These are phyloP conservation scores for Cercis canadensis DNA, from an alignment of 306 rosid genomes.

Conservation along the genomic window DNA sequence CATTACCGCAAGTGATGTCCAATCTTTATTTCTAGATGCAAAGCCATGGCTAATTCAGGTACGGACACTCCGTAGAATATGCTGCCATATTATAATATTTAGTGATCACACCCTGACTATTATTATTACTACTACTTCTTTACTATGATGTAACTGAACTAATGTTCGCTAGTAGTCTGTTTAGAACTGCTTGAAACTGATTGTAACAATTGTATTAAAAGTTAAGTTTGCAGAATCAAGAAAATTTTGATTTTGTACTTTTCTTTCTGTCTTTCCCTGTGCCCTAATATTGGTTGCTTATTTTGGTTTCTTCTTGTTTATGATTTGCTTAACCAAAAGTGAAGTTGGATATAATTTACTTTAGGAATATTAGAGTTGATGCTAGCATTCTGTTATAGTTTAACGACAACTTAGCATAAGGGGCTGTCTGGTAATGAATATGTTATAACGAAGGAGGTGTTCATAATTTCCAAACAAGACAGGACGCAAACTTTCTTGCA, in stretches of 20 bases:
- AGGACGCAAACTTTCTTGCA: constrained; percentile 2
- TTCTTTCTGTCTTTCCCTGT: background rate
- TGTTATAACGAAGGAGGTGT: background rate
- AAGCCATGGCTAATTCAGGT: constrained; percentile 80
- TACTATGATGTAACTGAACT: background rate
- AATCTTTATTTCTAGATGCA: constrained; percentile 61
- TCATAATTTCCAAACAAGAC: background rate
- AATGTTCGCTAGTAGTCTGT: background rate
- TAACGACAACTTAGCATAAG: background rate
- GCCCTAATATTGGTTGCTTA: no score
- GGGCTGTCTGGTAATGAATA: background rate
- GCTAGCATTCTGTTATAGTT: constrained; percentile 4
- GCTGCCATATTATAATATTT: constrained; percentile 26
- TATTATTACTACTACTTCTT: background rate
- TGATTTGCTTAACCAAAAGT: constrained; percentile 2
- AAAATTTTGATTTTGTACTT: constrained; percentile 12
- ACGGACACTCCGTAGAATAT: constrained; percentile 12
- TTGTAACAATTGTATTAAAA: background rate
- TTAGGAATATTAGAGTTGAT: constrained; percentile 10
- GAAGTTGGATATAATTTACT: background rate
- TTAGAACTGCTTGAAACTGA: constrained; percentile 13
- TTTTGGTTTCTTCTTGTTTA: background rate
- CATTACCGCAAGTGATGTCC: constrained; percentile 59
- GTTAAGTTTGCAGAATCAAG: constrained; percentile 4
- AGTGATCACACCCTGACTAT: background rate